Base-by-base conservation (phyloP, 1,139 yeast species). In the Geotrichum armillariae region DNA sequence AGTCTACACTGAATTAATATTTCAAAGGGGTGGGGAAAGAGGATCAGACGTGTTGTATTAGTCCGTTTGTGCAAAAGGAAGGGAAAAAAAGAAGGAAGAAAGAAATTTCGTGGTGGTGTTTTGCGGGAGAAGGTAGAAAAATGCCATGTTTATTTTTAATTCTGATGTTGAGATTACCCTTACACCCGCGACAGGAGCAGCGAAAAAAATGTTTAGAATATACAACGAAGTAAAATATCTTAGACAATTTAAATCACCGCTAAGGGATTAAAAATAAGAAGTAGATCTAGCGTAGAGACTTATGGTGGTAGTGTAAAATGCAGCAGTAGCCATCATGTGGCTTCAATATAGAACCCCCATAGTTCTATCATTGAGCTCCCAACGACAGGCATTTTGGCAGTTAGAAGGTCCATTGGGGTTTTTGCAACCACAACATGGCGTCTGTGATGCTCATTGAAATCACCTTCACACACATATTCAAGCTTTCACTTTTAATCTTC, bases 101-200 rank as follows among this genome's bases (percentile, higher is more conserved):
- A 29, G 34, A 18, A 37, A 11, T 21, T 11, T 31, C 27, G 32
- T 33, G 40, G 44, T 32, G 37, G 23, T 38, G 33, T 32, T 33
- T 39, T 23, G 21, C n/a, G 35, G 41, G 34, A 25, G 35, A n/a
- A 23, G n/a, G 21, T 16, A 32, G 39, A 46, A 46, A 46, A 46
- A 46, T 36, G 40, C 12, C 18, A 38, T 33, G 41, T 21, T 11
- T 25, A 33, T 39, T 6, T 20, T 34, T 23, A 40, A 40, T 40
- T 47, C 31, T 37, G 36, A 25, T 32, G 32, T 20, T 38, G 27
- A 29, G 17, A 21, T 29, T 17, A n/a, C 12, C n/a, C 20, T 12
- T n/a, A 29, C 27, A 16, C 6, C 14, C 5, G 14, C 4, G 12
- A 4, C n/a, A 27, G n/a, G n/a, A n/a, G n/a, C n/a, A n/a, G n/a